phyloP scores from a whole-genome alignment of 2,329 filamentous ascomycete genomes.

The Cercospora brassicicola region DNA sequence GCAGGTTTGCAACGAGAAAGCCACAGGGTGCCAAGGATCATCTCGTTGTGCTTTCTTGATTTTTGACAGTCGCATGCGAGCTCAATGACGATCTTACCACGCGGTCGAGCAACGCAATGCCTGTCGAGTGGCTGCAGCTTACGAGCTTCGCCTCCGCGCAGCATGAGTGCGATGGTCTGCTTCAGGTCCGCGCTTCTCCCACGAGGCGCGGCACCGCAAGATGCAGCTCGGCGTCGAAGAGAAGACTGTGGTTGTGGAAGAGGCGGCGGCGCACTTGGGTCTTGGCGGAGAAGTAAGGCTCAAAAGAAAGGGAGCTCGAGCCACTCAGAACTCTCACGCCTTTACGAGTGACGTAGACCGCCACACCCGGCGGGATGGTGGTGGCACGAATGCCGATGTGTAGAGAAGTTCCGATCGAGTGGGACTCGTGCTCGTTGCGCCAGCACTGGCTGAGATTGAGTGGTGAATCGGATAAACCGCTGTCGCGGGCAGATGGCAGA shows the following conservation, averaged over 20 bases:
- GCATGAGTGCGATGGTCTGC: not conserved
- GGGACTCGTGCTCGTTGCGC: not conserved
- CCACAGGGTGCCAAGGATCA: not conserved
- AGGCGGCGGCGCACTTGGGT: not conserved
- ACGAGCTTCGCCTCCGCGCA: not conserved
- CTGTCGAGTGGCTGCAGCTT: not conserved
- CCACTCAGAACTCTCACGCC: not conserved
- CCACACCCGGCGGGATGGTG: not conserved
- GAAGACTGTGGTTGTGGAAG: not conserved
- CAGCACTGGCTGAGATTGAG: not conserved
- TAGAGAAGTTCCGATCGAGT: slow-evolving; percentile 13
- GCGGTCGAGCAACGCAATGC: slow-evolving; percentile 3
- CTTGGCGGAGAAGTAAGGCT: slow-evolving; percentile 1
- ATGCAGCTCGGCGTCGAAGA: not conserved
- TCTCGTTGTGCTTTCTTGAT: slow-evolving; percentile 1
- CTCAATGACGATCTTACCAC: slow-evolving; percentile 12
- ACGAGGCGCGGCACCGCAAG: not conserved
- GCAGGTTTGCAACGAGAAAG: slow-evolving; percentile 4
- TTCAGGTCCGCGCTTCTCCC: not conserved
- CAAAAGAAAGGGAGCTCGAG: not conserved
- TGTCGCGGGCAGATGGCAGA: not conserved
- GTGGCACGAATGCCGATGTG: slow-evolving; percentile 15
- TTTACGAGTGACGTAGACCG: slow-evolving; percentile 1
- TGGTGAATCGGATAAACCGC: not conserved
- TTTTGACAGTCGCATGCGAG: slow-evolving; percentile 1